phyloP scores from a whole-genome alignment of 2,329 filamentous ascomycete species.

The Beauveria sp. region DNA sequence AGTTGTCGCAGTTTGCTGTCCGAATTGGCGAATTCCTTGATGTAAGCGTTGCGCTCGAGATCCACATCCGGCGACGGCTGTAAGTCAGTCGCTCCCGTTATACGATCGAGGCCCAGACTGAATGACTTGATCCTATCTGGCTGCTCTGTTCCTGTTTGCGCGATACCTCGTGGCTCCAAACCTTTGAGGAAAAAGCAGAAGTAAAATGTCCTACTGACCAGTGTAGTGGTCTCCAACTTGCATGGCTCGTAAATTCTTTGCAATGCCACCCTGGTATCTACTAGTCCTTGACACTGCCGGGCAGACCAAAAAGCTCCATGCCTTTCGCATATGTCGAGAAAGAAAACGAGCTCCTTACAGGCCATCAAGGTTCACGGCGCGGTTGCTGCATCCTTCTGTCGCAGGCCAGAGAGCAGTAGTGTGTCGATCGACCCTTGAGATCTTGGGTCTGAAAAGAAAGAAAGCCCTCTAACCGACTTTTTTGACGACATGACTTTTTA shows the following conservation, averaged over 20 bases:
- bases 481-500: too few relatives aligned
- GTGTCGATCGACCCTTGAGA: neutral
- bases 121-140: neutral
- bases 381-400: neutral
- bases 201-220: too few relatives aligned
- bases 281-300: neutral
- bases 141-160: neutral
- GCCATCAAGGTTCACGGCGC: neutral
- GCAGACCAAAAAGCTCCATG: neutral
- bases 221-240: too few relatives aligned
- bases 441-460: neutral
- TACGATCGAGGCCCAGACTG: neutral
- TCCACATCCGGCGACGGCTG: neutral
- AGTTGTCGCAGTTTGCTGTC: neutral
- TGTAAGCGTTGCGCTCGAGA: neutral
- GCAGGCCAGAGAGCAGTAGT: neutral
- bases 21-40: neutral
- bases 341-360: neutral
- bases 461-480: too few relatives aligned
- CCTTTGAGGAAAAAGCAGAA: neutral
- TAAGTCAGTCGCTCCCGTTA: neutral
- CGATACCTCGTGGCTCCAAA: neutral
- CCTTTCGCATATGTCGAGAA: neutral
- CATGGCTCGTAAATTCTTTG: neutral
- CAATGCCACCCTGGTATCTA: neutral